phyloP scores from a whole-genome alignment of 108 stramenopile species.

The Nitzschia sp. region DNA sequence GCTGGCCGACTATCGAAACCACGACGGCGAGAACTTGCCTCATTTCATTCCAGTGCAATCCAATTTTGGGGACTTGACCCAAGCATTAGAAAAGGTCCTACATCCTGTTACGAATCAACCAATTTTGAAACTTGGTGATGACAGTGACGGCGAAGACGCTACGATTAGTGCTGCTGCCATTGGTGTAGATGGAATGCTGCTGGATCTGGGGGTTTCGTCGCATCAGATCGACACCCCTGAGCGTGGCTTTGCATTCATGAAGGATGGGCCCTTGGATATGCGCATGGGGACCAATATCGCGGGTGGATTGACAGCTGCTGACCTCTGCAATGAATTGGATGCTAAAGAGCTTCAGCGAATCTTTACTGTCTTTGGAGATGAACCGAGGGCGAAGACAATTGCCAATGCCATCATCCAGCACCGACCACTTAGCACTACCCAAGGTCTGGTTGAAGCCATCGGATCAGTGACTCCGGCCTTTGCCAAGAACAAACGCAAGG shows the following conservation, averaged over 20 bases:
- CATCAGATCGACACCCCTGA: slow-evolving; percentile 90
- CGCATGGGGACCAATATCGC: slow-evolving; percentile 61
- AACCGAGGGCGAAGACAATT: slow-evolving; percentile 71
- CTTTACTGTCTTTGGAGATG: slow-evolving; percentile 82
- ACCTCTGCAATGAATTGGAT: slow-evolving; percentile 88
- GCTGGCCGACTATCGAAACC: slow-evolving; percentile 51
- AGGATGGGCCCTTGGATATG: slow-evolving; percentile 95
- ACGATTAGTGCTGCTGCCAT: slow-evolving; percentile 13
- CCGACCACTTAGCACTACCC: slow-evolving; percentile 77
- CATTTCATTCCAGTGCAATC: slow-evolving; percentile 62
- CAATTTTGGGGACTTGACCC: slow-evolving; percentile 61
- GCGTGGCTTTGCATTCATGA: slow-evolving; percentile 92
- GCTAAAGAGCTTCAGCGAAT: slow-evolving; percentile 69
- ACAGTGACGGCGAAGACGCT: slow-evolving; percentile 67
- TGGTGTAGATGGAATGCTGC: slow-evolving; percentile 89
- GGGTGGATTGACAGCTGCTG: slow-evolving; percentile 71
- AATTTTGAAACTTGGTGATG: slow-evolving; percentile 20
- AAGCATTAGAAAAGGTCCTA: slow-evolving; percentile 34
- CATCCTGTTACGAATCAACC: slow-evolving; percentile 47
- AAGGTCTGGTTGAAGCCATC: slow-evolving; percentile 77
- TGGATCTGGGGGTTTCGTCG: slow-evolving; percentile 93
- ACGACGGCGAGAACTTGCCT: slow-evolving; percentile 38
- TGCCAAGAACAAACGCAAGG: slow-evolving; percentile 70
- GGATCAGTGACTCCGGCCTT: slow-evolving; percentile 71
- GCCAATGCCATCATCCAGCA: slow-evolving; percentile 73